phyloP scores from a whole-genome alignment of 768 basidiomycete species.

The Serendipita sp. region DNA sequence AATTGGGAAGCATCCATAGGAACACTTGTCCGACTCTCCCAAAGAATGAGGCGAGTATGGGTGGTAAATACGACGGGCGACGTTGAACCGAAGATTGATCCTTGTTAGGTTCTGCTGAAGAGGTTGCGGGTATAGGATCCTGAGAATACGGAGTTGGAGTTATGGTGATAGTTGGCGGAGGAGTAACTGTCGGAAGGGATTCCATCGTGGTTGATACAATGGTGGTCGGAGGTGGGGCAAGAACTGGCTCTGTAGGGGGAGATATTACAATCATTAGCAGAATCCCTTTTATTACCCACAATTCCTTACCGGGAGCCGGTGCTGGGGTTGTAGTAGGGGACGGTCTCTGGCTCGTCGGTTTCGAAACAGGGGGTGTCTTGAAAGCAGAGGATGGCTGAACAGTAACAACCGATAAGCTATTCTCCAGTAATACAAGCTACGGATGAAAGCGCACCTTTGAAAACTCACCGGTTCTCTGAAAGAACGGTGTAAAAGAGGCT shows the following conservation, averaged over 20 bases:
- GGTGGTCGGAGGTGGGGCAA: not conserved
- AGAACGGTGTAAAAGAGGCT: not conserved
- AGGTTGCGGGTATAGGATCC: not conserved
- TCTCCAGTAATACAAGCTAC: not conserved
- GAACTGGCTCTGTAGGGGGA: not conserved
- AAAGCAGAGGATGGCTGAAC: not conserved
- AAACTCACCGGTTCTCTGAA: constrained; percentile 2
- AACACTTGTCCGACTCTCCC: not conserved
- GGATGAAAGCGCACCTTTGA: not conserved
- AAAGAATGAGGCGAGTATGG: not conserved
- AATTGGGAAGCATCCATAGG: not conserved
- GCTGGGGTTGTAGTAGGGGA: not conserved
- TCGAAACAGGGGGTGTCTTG: not conserved
- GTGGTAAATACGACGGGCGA: not conserved
- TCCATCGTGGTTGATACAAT: not conserved
- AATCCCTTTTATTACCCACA: too few species aligned
- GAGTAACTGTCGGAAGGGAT: not conserved
- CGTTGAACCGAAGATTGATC: not conserved
- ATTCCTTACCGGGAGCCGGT: not conserved
- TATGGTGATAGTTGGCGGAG: not conserved
- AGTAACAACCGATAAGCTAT: not conserved
- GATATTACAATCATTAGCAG: too few species aligned
- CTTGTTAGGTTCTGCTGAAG: not conserved
- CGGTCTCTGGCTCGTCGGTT: not conserved
- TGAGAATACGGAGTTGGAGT: too few species aligned